Conservation (phyloP, 2,329 filamentous ascomycete species). For the Teratosphaeria pseudoeucalypti region DNA sequence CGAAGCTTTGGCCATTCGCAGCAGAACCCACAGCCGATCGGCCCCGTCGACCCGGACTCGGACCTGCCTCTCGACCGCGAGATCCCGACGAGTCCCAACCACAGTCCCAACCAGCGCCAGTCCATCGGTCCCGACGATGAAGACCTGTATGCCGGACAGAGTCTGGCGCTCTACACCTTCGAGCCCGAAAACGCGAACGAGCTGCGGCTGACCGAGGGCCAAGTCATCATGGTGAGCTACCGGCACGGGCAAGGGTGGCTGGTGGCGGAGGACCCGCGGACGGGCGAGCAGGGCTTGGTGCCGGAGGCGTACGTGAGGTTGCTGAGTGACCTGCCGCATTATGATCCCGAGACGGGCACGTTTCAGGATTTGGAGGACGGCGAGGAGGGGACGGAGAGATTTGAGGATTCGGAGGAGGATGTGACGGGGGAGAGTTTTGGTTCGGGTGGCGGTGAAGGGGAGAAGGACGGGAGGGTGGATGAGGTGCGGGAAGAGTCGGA, state of each 20-base stretch:
- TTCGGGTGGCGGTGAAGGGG: background rate
- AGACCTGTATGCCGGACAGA: slow-evolving; percentile 95
- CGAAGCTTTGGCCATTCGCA: slow-evolving; percentile 16
- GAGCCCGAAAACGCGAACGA: slow-evolving; percentile 94
- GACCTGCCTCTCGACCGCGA: slow-evolving; percentile 23
- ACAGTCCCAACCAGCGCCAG: slow-evolving; percentile 17
- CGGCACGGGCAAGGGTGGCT: slow-evolving; percentile 95
- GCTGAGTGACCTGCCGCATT: slow-evolving; percentile 85
- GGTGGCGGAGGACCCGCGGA: slow-evolving; percentile 90
- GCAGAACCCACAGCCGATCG: background rate
- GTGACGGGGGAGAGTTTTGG: background rate
- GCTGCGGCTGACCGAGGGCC: slow-evolving; percentile 80
- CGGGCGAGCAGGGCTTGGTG: slow-evolving; percentile 84
- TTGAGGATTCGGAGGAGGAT: background rate
- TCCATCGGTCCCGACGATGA: slow-evolving; percentile 55
- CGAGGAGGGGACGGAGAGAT: background rate
- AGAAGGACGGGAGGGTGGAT: background rate
- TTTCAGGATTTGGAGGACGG: slow-evolving; percentile 36
- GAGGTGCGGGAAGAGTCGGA: background rate
- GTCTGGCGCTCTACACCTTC: slow-evolving; percentile 92
- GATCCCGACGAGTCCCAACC: slow-evolving; percentile 4
- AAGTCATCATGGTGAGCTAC: slow-evolving; percentile 94
- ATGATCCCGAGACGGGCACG: slow-evolving; percentile 70
- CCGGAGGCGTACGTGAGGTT: slow-evolving; percentile 94
- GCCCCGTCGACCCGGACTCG: slow-evolving; percentile 7